Base-by-base conservation (phyloP, 805 yeast species). In the Candida tammaniensis region DNA sequence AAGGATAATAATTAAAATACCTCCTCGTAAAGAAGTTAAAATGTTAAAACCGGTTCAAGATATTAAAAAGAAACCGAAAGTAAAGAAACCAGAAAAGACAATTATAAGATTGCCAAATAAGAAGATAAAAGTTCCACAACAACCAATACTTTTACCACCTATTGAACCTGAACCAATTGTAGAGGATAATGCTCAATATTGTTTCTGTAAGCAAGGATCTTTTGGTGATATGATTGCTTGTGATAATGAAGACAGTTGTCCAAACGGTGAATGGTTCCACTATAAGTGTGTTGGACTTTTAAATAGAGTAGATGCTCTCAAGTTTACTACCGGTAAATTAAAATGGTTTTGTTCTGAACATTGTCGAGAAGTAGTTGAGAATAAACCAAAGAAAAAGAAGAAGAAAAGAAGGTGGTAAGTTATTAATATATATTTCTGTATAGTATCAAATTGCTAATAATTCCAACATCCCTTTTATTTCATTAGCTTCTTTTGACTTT, bases 191-290 rank as follows among this genome's bases (percentile, higher is more conserved):
- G 53, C 52, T 33, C 38, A 55, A 33, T 91, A 91, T 57, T 91
- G 98, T 58, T 84, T 85, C 62, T 91, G 98, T 54, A 94, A 87
- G 53, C 87, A 89, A 47, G 94, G 85, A 0, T 88, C 97, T 0
- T 86, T 82, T 60, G 98, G 98, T 16, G 86, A 82, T 49, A 91
- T 91, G 98, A 86, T 91, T 46, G 97, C 93, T 0, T 91, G 98
- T 61, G 98, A 91, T 55, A 85, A 87, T 43, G 57, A 52, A 35
- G 49, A 43, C 3, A 39, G 54, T 11, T 67, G 72, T 40, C 62
- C 65, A 17, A 67, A 67, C 34, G 72, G 72, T 1, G 72, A 64
- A 20, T 67, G 72, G 72, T 67, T 67, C 31, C 72, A 67, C 39
- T 67, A 64, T 43, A 66, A 65, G 38, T 67, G 72, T 42, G 72